Base-by-base conservation (phyloP, 2,329 filamentous ascomycete genomes). In the Grosmannia clavigera region DNA sequence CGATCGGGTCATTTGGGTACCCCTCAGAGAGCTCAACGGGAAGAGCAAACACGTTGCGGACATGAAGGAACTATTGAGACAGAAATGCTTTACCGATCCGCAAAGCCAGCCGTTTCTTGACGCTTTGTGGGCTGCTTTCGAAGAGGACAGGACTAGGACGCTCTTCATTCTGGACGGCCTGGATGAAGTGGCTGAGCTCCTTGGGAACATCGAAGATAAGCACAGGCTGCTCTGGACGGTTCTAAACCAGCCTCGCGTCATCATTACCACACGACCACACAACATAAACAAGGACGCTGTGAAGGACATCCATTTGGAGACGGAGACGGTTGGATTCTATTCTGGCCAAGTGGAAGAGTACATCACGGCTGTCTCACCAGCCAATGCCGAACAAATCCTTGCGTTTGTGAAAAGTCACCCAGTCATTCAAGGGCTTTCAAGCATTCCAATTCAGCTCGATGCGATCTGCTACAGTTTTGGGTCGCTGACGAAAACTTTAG, bases 401-500 rank as follows among this genome's bases (percentile, higher is more conserved):
- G 40, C 12, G 14, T 43, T 43, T 48, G 64, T 77, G 6, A 7
- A 70, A 55, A 11, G 58, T 0, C 70, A 71, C 61, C 57, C 25
- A 59, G 62, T 74, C 5, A 66, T 77, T 10, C 63, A 71, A 55
- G 67, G 64, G 5, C 68, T 77, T 33, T 67, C 73, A 2, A 72
- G 68, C 14, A 75, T 77, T 53, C 75, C 74, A 0, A 73, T 78
- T 60, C 74, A 73, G 57, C 65, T 78, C 0, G 75, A 77, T 66
- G 75, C 74, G 1, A 60, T 77, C 29, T 77, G 40, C 40, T n/a
- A 43, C 14, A 43, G 74, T 61, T 73, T 66, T 53, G 70, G 58
- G 19, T 76, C 40, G 16, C 19, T 43, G 40, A 14, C 40, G 6
- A 16, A 19, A 43, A n/a, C 3, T 43, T 14, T n/a, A 19, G 40